Evolutionary conservation across 352 stramenopile genomes (phyloP), one percentile per base, ranked within the genome.

Genomic region (Phytophthora citrophthora): DNA sequence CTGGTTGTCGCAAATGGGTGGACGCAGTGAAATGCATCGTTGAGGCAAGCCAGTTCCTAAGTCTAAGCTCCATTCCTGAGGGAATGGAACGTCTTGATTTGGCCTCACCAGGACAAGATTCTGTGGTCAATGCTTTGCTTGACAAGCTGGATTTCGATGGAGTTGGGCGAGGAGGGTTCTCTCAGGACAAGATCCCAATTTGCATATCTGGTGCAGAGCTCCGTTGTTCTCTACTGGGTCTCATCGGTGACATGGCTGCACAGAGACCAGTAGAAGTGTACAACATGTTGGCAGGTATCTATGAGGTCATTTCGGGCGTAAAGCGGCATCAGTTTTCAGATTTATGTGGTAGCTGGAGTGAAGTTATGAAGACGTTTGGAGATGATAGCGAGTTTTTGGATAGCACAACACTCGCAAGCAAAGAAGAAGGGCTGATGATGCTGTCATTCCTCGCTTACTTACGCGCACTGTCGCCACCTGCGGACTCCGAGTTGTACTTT

Each of bases 401-500:
- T 5, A 43, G 18, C 34, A 43, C 71, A 16, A 57, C 11, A 5
- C 13, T 31, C 49, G 23, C n/a, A 18, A 58, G n/a, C 11, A 51
- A 36, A 41, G 55, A 70, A 45, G 51, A 70, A 15, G 61, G 70
- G n/a, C 54, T 88, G n/a, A 74, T 88, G 34, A 39, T 65, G 15
- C 54, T 93, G 2, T 84, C 84, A 5, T 95, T 93, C 54, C 64
- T 74, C 23, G 72, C 86, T 5, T 95, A 95, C 32, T 53, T 95
- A 40, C 70, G 76, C 11, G 81, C 81, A 9, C 61, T 95, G 2
- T 82, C 77, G 12, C 84, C 83, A 4, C 66, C 75, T 1, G 83
- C 83, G 12, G 73, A 93, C 61, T 91, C 86, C 18, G 84, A 95
- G 52, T 59, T 91, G 9, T 95, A 91, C 64, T 95, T 95, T 27